A percentile compares a stretch with the other conserved stretches of the same genome.
phyloP scores from a whole-genome alignment of 495 filamentous ascomycete genomes.

The Tuber microsphaerosporum region DNA sequence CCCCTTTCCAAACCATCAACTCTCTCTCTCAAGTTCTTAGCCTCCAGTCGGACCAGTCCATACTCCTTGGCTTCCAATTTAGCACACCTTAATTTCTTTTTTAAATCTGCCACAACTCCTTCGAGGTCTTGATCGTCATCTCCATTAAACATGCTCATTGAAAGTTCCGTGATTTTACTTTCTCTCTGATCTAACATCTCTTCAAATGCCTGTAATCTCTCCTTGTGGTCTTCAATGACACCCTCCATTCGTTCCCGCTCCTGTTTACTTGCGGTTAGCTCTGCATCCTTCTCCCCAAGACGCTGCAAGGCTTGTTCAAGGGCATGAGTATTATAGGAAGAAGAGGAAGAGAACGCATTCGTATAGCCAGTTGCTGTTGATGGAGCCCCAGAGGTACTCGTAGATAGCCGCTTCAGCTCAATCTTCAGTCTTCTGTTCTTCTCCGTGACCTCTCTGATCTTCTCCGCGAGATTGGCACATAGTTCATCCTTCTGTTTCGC shows the following conservation, averaged over 20 bases:
- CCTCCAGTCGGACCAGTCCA: constrained; percentile 48
- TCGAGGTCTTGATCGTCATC: constrained; percentile 46
- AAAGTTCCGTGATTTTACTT: constrained; percentile 40
- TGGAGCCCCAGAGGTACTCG: constrained; percentile 22
- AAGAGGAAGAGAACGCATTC: background rate
- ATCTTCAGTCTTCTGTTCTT: constrained; percentile 53
- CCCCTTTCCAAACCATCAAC: constrained; percentile 48
- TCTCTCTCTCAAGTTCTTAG: constrained; percentile 46
- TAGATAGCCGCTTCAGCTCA: constrained; percentile 39
- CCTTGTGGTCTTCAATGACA: constrained; percentile 49
- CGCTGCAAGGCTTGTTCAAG: constrained; percentile 48
- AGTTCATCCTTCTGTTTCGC: constrained; percentile 84
- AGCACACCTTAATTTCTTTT: constrained; percentile 47
- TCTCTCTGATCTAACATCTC: constrained; percentile 33
- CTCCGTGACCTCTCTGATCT: constrained; percentile 58
- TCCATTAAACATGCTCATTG: constrained; percentile 38
- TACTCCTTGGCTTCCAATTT: constrained; percentile 50
- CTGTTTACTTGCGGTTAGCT: constrained; percentile 47
- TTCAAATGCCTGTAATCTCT: constrained; percentile 42
- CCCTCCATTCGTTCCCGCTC: constrained; percentile 58
- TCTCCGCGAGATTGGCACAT: constrained; percentile 62
- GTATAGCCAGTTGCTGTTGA: constrained; percentile 29
- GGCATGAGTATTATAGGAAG: constrained; percentile 29
- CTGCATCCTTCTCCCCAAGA: constrained; percentile 55
- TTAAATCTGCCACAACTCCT: constrained; percentile 46